Evolutionary conservation across 1,284 basidiomycete genomes (phyloP).

Genomic region (Trichosporon ovoides): DNA sequence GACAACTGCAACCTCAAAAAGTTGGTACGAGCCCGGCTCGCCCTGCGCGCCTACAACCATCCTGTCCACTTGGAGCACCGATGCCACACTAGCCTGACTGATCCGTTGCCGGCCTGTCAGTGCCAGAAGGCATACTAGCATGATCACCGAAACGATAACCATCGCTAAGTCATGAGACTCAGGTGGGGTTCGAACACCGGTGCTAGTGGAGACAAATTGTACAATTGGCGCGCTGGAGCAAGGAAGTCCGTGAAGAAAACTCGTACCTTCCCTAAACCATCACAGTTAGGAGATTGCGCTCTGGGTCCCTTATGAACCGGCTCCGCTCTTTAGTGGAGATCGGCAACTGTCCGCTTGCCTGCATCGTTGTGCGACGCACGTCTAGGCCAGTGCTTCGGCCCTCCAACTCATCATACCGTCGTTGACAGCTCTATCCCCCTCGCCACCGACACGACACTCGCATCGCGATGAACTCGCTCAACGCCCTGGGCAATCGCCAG

Average conservation of each 20-base stretch:
- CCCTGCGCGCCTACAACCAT: slow-evolving; percentile 44
- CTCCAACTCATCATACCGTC: background rate
- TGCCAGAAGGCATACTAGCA: slow-evolving; percentile 25
- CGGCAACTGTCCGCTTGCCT: background rate
- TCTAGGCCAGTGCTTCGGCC: background rate
- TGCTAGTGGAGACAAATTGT: slow-evolving; percentile 42
- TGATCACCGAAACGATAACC: slow-evolving; percentile 43
- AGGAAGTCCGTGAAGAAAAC: slow-evolving; percentile 39
- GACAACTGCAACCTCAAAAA: slow-evolving; percentile 28
- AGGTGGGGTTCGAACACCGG: slow-evolving; percentile 47
- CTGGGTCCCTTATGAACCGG: background rate
- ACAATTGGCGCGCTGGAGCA: slow-evolving; percentile 42
- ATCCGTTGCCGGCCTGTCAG: slow-evolving; percentile 48
- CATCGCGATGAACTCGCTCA: slow-evolving; percentile 77
- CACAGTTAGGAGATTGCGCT: slow-evolving; percentile 25
- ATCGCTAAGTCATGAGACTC: slow-evolving; percentile 35
- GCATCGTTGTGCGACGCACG: background rate
- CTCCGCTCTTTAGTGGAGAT: background rate
- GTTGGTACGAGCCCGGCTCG: slow-evolving; percentile 44
- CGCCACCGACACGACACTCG: background rate
- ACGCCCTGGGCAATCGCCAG: slow-evolving; percentile 86
- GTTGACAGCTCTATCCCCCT: background rate
- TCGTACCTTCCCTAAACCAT: slow-evolving; percentile 44
- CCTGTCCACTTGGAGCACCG: slow-evolving; percentile 43
- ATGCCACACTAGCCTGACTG: slow-evolving; percentile 45